These are phyloP conservation scores for Jackrogersella multiformis DNA, from an alignment of 495 filamentous ascomycete genomes.

Conservation along the genomic window DNA sequence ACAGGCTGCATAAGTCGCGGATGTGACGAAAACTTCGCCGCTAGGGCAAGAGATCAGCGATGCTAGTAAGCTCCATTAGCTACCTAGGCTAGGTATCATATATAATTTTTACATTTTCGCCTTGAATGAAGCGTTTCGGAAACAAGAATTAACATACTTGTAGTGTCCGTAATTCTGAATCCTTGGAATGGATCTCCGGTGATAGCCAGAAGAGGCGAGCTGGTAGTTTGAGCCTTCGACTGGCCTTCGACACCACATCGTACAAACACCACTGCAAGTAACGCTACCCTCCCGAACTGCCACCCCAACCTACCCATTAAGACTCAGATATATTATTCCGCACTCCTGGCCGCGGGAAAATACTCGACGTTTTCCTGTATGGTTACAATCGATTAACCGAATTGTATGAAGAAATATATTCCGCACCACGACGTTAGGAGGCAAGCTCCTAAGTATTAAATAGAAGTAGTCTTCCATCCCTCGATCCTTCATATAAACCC, in stretches of 20 bases:
- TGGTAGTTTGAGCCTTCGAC: constrained; percentile 3
- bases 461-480: background rate
- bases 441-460: constrained; percentile 7
- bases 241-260: constrained; percentile 14
- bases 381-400: background rate
- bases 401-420: background rate
- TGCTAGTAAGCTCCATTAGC: constrained; percentile 9
- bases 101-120: background rate
- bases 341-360: background rate
- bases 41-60: constrained; percentile 21
- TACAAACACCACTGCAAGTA: constrained; percentile 5
- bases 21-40: constrained; percentile 27
- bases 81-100: no score
- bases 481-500: background rate
- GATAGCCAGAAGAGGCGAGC: constrained; percentile 1
- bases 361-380: background rate
- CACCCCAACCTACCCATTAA: background rate
- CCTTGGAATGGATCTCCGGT: constrained; percentile 28
- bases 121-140: background rate
- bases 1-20: constrained; percentile 18
- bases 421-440: background rate
- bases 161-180: constrained; percentile 1
- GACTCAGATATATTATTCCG: background rate
- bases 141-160: constrained; percentile 13
- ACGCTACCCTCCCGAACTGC: constrained; percentile 4